Base-by-base conservation (phyloP, 2,329 filamentous ascomycete species). In the Calonectria hawksworthii region DNA sequence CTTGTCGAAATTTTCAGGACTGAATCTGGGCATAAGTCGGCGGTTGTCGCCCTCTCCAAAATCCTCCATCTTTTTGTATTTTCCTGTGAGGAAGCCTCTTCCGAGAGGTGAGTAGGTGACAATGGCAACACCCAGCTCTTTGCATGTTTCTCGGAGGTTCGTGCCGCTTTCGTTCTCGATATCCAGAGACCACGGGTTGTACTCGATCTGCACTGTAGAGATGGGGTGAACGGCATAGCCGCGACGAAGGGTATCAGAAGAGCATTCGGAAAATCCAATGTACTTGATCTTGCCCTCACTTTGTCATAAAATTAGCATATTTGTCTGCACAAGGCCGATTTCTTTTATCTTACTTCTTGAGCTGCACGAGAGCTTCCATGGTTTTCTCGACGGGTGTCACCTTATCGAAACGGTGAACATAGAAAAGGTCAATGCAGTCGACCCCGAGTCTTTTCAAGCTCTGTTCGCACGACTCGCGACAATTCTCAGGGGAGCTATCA, bases 81-180 rank as follows among this genome's bases (percentile, higher is more conserved):
- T 80, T 9, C 91, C 91, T 0, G 89, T 88, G 28, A 93, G 79
- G 75, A 93, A 83, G 11, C 92, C 92, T 1, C 91, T 87, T 4
- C 91, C 91, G 3, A 93, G 86, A 2, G 92, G 92, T 13, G 87
- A 88, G 82, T 92, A 93, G 1, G 90, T 88, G 3, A 93, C 87
- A 8, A 91, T 84, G 0, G 90, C 85, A 2, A 92, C 85, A 2
- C 91, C 91, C 2, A 93, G 87, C 79, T 93, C 90, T 14, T 89
- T 86, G 70, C 87, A 89, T 0, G 91, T 90, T 50, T 86, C 83
- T 2, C 93, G 84, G 1, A 93, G 83, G 38, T 87, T 81, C 0
- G 86, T 88, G 0, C 85, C 81, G 5, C 83, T 82, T 26, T 51
- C 36, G 14, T 86, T 87, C 81, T 94, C 93, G 76, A 94, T 91